Percentiles rank a stretch among this genome's conserved stretches.
Evolutionary conservation across 495 filamentous ascomycete species (phyloP).

Genomic region (Hyaloscypha bicolor): DNA sequence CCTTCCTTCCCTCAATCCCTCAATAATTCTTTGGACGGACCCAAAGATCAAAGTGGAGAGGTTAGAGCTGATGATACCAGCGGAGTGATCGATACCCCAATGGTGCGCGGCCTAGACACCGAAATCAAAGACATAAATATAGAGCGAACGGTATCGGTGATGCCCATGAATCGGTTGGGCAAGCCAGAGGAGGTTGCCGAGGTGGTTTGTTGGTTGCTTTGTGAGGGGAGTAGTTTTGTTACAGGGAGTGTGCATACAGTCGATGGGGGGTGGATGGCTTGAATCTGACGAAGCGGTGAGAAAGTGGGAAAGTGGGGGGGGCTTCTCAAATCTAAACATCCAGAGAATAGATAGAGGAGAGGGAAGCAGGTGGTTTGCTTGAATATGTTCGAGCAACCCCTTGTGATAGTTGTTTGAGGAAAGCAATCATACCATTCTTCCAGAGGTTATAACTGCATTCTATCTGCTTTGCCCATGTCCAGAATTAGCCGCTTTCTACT

Average conservation of each 20-base stretch:
- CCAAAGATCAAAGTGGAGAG: background rate
- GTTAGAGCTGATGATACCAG: background rate
- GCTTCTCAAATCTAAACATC: no score
- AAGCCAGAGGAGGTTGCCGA: slow-evolving; percentile 52
- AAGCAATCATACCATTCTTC: no score
- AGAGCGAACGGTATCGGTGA: slow-evolving; percentile 30
- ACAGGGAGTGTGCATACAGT: slow-evolving; percentile 55
- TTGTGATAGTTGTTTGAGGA: no score
- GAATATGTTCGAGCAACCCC: no score
- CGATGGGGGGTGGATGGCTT: slow-evolving; percentile 32
- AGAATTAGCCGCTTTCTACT: no score
- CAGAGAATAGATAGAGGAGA: no score
- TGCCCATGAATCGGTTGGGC: slow-evolving; percentile 50
- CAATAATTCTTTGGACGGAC: background rate
- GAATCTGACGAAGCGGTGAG: background rate
- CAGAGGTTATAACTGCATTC: no score
- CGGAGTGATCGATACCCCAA: slow-evolving; percentile 38
- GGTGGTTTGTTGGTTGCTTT: slow-evolving; percentile 53
- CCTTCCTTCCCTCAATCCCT: background rate
- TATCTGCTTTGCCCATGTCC: no score
- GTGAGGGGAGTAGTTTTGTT: slow-evolving; percentile 49
- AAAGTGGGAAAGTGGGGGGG: no score
- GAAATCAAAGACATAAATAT: slow-evolving; percentile 12
- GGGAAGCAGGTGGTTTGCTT: no score
- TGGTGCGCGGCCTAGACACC: background rate